Evolutionary conservation across 2,329 filamentous ascomycete genomes (phyloP), one percentile per base, ranked within the genome.

Genomic region (Diatrype stigma): DNA sequence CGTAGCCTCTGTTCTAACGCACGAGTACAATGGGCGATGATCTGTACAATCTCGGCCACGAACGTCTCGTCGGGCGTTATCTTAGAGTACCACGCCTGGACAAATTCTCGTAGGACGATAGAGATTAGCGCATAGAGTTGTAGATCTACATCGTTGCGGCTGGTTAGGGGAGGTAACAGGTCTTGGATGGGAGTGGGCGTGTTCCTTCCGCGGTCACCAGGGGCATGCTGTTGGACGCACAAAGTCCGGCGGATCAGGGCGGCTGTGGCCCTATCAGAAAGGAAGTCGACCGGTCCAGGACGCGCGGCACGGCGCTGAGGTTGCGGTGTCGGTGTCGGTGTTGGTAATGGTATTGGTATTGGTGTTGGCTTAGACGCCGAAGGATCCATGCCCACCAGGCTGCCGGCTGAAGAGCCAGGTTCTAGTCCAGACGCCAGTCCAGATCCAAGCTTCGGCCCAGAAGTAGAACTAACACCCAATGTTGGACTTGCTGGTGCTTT

Each of bases 41-140:
- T 86, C 64, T 90, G 89, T 49, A 97, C 79, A 51, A 96, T 81
- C 73, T 96, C 92, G 59, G 87, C 86, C 53, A 94, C 85, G 65
- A 99, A 95, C 12, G 83, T 79, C 66, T 92, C 88, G 70, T 99
- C 93, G 3, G 90, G 84, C 1, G 93, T 96, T 68, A 99, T 94
- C 68, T 87, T 93, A 57, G 78, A 79, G 74, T 99, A 99, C 94
- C 94, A 99, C 30, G 84, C 85, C 68, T 94, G 86, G 35, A 99
- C 88, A 67, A 91, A 96, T 57, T 96, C 91, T 63, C 89, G 85
- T 61, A 96, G 78, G 55, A 97, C 84, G 52, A 97, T 87, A 48
- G 94, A 89, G 54, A 99, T 85, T 53, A 97, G 81, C 26, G 90
- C 93, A 67, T 97, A 99, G 4, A 99, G 80, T 71, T 99, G 89